phyloP scores from a whole-genome alignment of 1,139 yeast genomes.

The Magnusiomyces starmeri region DNA sequence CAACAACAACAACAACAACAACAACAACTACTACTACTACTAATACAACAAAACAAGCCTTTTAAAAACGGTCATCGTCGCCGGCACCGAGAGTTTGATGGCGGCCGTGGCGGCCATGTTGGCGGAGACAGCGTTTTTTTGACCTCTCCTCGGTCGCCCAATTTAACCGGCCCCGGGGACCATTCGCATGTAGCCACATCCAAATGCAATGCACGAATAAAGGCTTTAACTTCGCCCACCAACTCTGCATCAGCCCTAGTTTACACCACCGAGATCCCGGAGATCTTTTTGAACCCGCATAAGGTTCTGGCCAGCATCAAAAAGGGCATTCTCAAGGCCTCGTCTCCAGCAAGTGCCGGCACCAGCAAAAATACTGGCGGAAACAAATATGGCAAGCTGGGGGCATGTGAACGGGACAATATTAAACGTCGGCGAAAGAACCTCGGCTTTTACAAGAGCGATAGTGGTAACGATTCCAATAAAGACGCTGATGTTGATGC shows the following conservation, averaged over 20 bases:
- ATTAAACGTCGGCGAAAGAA: background rate
- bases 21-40: background rate
- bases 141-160: no score
- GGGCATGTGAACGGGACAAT: no score
- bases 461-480: background rate
- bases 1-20: background rate
- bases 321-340: background rate
- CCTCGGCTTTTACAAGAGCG: background rate
- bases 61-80: background rate
- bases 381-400: background rate
- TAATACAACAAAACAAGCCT: background rate
- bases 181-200: background rate
- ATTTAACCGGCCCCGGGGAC: background rate
- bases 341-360: no score
- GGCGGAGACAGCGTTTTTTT: no score
- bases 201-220: background rate
- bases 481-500: background rate
- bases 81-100: background rate
- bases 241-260: conserved; percentile 22
- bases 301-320: background rate
- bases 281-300: conserved; percentile 43
- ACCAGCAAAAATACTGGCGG: background rate
- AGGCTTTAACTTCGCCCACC: background rate
- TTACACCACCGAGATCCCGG: conserved; percentile 64
- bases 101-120: no score